Evolutionary conservation across 768 basidiomycete genomes (phyloP).

Genomic region (Sporobolomyces phaffii): DNA sequence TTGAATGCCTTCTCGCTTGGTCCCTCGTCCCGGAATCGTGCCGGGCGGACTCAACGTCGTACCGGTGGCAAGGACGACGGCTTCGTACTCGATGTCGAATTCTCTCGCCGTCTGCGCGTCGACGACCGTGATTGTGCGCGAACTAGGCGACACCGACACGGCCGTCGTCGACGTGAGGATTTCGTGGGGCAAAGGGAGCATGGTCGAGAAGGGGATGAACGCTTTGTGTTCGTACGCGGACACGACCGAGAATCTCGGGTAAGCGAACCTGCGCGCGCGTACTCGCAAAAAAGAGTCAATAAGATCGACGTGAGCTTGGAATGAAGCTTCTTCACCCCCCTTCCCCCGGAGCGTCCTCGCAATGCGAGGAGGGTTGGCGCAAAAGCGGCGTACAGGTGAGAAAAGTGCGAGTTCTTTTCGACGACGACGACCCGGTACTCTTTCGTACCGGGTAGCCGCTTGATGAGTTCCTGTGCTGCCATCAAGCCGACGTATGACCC

Average conservation of each 20-base stretch:
- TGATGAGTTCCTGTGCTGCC: conserved; percentile 22
- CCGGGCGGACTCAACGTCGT: conserved; percentile 42
- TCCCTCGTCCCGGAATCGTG: conserved; percentile 18
- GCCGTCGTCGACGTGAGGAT: conserved; percentile 19
- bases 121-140: conserved; percentile 15
- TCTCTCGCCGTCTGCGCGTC: conserved; percentile 19
- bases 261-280: conserved; percentile 58
- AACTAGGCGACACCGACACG: background rate
- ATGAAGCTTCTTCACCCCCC: too few species aligned
- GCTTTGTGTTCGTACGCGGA: conserved; percentile 63
- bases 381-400: conserved; percentile 40
- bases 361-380: too few species aligned
- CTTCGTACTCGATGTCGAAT: conserved; percentile 53
- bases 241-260: conserved; percentile 57
- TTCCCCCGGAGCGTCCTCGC: too few species aligned
- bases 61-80: conserved; percentile 59
- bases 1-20: conserved; percentile 50
- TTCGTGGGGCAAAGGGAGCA: conserved; percentile 9
- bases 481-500: conserved; percentile 54
- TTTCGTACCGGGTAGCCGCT: conserved; percentile 47
- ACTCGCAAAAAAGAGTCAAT: too few species aligned
- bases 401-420: conserved; percentile 52
- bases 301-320: too few species aligned
- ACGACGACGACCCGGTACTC: conserved; percentile 58
- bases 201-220: conserved; percentile 55